Evolutionary conservation across 2,329 filamentous ascomycete genomes (phyloP), one percentile per base, ranked within the genome.

Genomic region (Pseudocercospora eumusae): DNA sequence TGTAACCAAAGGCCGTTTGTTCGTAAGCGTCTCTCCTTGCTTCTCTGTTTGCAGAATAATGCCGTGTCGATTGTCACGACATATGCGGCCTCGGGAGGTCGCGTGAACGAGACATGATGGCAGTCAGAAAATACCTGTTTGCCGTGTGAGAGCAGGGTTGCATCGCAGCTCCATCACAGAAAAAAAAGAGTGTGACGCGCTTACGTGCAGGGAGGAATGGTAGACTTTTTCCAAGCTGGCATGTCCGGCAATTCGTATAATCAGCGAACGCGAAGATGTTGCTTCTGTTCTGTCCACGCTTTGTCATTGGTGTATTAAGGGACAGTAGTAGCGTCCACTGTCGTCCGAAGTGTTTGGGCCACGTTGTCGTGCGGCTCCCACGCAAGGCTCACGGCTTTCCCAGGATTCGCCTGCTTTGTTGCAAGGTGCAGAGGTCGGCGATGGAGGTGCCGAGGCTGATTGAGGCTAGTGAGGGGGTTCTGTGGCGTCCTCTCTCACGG

Each of bases 401-500:
- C 2, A 31, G 21, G 50, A 28, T 54, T 31, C 21, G 36, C 28
- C 25, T 31, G 49, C 8, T 15, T n/a, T n/a, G n/a, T 53, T 45
- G 42, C 11, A 23, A 27, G 11, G 3, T n/a, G n/a, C n/a, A n/a
- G n/a, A 56, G 36, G 11, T 25, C 23, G 6, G 3, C 3, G 27
- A 8, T 55, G 52, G 3, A 25, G 27, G 8, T 55, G 52, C 52
- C 52, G 53, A 36, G 53, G 23, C 31, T 21, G 18, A 31, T 31
- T 56, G 53, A 56, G 31, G 52, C 47, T 50, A 45, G 42, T 45
- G 42, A 45, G 42, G 42, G 42, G 47, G 28, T 50, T 23, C 21
- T 23, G 47, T 50, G 47, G 47, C 47, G 47, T 18, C 11, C 9
- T 13, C 25, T 28, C 9, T 3, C 40, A 20, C 3, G 40, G 40